Evolutionary conservation across 2,329 filamentous ascomycete genomes (phyloP).

Genomic region (Nectriaceae sp.): DNA sequence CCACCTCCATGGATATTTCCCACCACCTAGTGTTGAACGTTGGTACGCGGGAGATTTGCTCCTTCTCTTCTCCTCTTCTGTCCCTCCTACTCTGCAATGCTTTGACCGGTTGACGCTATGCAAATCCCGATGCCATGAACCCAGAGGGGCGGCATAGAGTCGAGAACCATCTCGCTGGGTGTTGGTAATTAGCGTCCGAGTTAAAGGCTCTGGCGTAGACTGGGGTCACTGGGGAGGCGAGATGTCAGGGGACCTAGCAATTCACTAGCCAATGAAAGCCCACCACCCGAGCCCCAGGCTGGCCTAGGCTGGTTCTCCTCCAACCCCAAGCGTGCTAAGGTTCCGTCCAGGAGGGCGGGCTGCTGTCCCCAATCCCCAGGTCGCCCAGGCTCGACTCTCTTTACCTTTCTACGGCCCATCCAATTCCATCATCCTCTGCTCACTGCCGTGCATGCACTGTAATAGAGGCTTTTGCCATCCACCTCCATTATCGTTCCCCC

Average conservation of each 20-base stretch:
- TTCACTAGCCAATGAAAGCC: not conserved
- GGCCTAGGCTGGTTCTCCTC: not conserved
- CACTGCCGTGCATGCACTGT: not conserved
- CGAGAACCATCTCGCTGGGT: no score
- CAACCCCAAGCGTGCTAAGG: no score
- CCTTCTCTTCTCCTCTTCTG: no score
- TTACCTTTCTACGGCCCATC: not conserved
- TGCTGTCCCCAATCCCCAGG: not conserved
- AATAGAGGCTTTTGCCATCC: conserved; percentile 1
- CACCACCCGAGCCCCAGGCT: not conserved
- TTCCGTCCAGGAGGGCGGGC: not conserved
- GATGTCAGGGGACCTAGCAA: not conserved
- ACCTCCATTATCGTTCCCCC: conserved; percentile 13
- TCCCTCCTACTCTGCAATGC: no score
- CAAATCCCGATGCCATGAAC: no score
- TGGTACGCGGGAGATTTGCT: not conserved
- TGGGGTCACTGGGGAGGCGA: not conserved
- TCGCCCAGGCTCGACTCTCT: not conserved
- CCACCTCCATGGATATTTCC: conserved; percentile 1
- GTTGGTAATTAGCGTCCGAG: not conserved
- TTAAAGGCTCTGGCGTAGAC: not conserved
- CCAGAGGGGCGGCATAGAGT: no score
- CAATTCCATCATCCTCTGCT: conserved; percentile 4
- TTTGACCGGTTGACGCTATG: no score
- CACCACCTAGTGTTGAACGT: not conserved